Base-by-base conservation (phyloP, 176 grass and related monocot genomes). In the Typha latifolia region DNA sequence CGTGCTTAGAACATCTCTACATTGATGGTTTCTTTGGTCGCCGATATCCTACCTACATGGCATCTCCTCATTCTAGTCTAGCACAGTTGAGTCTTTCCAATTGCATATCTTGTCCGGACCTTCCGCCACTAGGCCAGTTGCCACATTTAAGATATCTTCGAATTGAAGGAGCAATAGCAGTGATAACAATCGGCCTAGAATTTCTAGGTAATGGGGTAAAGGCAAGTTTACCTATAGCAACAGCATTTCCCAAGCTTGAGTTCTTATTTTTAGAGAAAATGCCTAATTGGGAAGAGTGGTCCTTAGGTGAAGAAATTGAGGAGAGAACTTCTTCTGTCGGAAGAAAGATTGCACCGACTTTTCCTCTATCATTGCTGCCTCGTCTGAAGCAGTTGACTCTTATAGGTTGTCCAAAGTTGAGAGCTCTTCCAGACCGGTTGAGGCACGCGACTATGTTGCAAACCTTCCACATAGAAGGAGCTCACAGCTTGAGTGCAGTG, bases 231-330 rank as follows among this genome's bases (percentile, higher is more conserved):
- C 0, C 18, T 24, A 31, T 43, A 13, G n/a, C 16, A 48, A 49
- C 43, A 0, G 64, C 65, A 20, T 84, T 75, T 61, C 71, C 82
- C 4, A 71, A 52, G 48, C 72, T 84, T 61, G 76, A 79, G 59
- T 0, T 1, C 0, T 12, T 84, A 49, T 0, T 14, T 12, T 49
- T 79, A 0, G 0, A 19, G 3, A 14, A 63, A 11, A 76, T 84
- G 77, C 47, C 12, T 59, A 84, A 79, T 12, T 79, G 52, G 82
- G 53, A 84, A 32, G 66, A 79, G 14, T 84, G 82, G 82, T 21
- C 22, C 16, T 62, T 84, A 32, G 1, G 12, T 10, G 49, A 27
- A 3, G 56, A 49, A 14, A 23, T 18, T 37, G 48, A 69, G 19
- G 15, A 12, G 18, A 55, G 14, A 4, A 2, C 47, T 48, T 56